Conservation (phyloP, 129 eudicot genomes). For the Lactuca sativa region DNA sequence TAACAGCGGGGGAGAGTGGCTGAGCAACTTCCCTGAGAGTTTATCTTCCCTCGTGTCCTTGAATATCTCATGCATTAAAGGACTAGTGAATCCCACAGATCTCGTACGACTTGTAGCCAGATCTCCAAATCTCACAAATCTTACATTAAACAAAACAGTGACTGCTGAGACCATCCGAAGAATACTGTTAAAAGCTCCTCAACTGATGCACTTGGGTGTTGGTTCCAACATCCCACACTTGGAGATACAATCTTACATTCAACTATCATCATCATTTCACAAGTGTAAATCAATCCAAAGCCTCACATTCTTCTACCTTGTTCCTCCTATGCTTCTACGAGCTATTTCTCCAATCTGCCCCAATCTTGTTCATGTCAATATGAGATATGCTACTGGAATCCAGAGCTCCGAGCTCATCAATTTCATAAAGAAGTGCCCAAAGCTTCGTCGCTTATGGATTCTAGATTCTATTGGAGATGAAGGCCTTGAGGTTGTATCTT, state of each 20-base stretch:
- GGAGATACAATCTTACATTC: conserved; percentile 34
- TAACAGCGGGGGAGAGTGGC: conserved; percentile 75
- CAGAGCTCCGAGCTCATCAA: conserved; percentile 42
- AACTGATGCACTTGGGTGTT: conserved; percentile 61
- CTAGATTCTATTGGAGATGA: conserved; percentile 72
- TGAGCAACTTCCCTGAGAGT: conserved; percentile 69
- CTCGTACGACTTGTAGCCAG: conserved; percentile 71
- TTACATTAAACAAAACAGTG: conserved; percentile 57
- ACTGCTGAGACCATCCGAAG: conserved; percentile 48
- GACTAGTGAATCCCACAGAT: conserved; percentile 50
- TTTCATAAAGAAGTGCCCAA: conserved; percentile 55
- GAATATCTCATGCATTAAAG: conserved; percentile 74
- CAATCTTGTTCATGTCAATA: conserved; percentile 53
- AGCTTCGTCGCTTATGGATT: conserved; percentile 66
- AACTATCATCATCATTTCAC: conserved; percentile 37
- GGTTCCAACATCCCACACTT: conserved; percentile 64
- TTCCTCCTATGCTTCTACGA: conserved; percentile 53
- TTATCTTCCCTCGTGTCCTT: conserved; percentile 69
- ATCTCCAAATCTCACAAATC: conserved; percentile 52
- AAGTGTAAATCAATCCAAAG: conserved; percentile 55
- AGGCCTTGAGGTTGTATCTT: conserved; percentile 61
- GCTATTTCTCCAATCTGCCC: conserved; percentile 58
- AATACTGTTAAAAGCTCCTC: conserved; percentile 66
- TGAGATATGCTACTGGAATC: conserved; percentile 62
- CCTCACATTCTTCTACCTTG: conserved; percentile 64